These are phyloP conservation scores for Daldinia sp. DNA, from an alignment of 2,329 filamentous ascomycete species.

Conservation along the genomic window DNA sequence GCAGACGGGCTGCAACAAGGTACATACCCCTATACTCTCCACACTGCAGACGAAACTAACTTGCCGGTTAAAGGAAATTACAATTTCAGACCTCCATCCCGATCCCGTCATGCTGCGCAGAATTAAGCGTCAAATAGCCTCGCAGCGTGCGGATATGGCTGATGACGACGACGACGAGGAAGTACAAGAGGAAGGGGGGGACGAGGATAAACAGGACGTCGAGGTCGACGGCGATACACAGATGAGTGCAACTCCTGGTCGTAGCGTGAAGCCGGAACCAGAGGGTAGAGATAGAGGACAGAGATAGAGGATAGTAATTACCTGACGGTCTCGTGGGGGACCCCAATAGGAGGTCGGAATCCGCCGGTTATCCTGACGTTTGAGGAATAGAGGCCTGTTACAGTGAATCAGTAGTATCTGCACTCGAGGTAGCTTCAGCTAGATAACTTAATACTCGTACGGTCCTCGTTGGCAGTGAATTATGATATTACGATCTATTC, in stretches of 20 bases:
- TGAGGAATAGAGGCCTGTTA: not conserved
- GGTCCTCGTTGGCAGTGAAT: not conserved
- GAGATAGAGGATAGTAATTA: conserved; percentile 29
- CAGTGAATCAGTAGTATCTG: not conserved
- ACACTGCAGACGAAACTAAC: not conserved
- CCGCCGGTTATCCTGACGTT: not conserved
- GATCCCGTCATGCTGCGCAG: conserved; percentile 66
- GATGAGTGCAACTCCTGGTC: conserved; percentile 29
- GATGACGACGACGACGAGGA: conserved; percentile 55
- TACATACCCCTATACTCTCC: conserved; percentile 41
- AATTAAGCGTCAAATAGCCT: conserved; percentile 60
- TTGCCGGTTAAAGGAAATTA: conserved; percentile 55
- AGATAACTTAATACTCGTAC: not conserved
- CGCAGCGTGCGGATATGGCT: conserved; percentile 51
- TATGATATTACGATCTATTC: conserved; percentile 8
- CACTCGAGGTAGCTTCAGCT: not conserved
- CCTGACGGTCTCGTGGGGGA: conserved; percentile 28
- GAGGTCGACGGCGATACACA: conserved; percentile 41
- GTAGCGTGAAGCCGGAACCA: conserved; percentile 37
- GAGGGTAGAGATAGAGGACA: conserved; percentile 29
- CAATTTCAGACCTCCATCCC: conserved; percentile 60
- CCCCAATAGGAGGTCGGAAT: conserved; percentile 16
- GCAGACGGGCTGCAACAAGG: conserved; percentile 68
- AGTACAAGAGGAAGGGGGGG: conserved; percentile 54
- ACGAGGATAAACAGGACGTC: conserved; percentile 50